Evolutionary conservation across 2,329 filamentous ascomycete genomes (phyloP).

Genomic region (Verticillium alfalfae): DNA sequence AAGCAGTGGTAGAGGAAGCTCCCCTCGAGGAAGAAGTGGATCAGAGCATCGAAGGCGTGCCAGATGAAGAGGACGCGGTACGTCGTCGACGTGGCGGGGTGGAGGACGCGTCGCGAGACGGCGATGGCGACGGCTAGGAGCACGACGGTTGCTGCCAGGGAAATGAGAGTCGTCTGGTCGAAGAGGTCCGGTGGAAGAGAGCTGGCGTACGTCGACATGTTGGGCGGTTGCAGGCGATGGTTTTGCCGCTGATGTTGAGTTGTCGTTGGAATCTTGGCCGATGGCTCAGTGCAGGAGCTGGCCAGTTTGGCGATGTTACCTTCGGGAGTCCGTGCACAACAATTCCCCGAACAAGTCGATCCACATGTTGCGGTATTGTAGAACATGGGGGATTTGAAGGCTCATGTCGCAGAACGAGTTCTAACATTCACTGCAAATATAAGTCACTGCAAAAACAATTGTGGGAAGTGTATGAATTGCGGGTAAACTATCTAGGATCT

Average conservation of each 20-base stretch:
- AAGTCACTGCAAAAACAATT: not conserved
- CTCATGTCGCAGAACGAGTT: no score
- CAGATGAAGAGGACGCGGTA: constrained; percentile 82
- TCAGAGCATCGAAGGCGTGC: constrained; percentile 89
- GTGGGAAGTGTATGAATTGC: not conserved
- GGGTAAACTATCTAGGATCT: not conserved
- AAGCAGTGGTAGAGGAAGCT: constrained; percentile 93
- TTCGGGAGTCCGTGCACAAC: not conserved
- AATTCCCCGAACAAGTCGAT: no score
- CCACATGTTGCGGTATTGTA: no score
- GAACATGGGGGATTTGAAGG: no score
- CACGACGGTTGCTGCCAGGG: constrained; percentile 48
- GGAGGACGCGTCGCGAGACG: constrained; percentile 39
- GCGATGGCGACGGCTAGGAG: constrained; percentile 46
- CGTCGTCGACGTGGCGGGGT: constrained; percentile 45
- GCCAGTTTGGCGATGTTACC: not conserved
- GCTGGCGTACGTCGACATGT: constrained; percentile 11
- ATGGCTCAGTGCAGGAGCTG: not conserved
- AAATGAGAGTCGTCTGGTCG: constrained; percentile 54
- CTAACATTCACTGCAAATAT: no score
- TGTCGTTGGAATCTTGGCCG: not conserved
- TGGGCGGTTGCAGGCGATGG: not conserved
- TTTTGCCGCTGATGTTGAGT: not conserved
- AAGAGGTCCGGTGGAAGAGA: constrained; percentile 45
- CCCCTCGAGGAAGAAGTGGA: constrained; percentile 87